These are phyloP conservation scores for Candida peoriensis DNA, from an alignment of 805 yeast species.

Conservation along the genomic window DNA sequence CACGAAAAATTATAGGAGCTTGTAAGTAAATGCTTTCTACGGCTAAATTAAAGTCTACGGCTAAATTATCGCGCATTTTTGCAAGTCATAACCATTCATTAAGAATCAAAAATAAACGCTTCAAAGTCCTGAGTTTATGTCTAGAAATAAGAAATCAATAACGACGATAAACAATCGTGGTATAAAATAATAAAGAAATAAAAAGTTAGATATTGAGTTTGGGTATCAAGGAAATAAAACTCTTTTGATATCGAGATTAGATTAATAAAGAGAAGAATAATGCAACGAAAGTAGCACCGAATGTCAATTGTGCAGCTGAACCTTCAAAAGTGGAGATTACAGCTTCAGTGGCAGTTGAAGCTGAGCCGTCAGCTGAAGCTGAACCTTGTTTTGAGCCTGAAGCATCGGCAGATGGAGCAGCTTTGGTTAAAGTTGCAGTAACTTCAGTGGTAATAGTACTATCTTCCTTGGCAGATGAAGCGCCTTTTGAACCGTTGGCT, in stretches of 20 bases:
- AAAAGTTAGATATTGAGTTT: too few species aligned
- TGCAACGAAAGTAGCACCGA: slow-evolving; percentile 8
- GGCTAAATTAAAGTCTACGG: too few species aligned
- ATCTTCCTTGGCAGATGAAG: background rate
- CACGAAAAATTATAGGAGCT: too few species aligned
- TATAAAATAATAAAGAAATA: too few species aligned
- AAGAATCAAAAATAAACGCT: too few species aligned
- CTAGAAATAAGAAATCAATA: too few species aligned
- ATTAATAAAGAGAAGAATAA: slow-evolving; percentile 6
- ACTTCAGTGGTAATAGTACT: background rate
- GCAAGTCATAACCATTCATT: too few species aligned
- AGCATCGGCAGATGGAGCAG: background rate
- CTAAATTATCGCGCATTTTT: too few species aligned
- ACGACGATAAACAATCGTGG: too few species aligned
- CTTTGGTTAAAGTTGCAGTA: background rate
- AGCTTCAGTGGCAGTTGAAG: slow-evolving; percentile 2
- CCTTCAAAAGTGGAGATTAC: slow-evolving; percentile 8
- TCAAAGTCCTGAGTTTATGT: too few species aligned
- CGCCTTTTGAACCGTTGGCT: background rate
- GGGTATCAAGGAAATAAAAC: too few species aligned
- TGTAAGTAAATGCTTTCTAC: too few species aligned
- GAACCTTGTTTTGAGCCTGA: slow-evolving; percentile 1
- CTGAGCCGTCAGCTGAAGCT: slow-evolving; percentile 1
- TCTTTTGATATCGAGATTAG: background rate
- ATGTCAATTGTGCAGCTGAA: slow-evolving; percentile 7